Evolutionary conservation across 768 basidiomycete genomes (phyloP), one percentile per base, ranked within the genome.

Genomic region (Auricularia sp.): DNA sequence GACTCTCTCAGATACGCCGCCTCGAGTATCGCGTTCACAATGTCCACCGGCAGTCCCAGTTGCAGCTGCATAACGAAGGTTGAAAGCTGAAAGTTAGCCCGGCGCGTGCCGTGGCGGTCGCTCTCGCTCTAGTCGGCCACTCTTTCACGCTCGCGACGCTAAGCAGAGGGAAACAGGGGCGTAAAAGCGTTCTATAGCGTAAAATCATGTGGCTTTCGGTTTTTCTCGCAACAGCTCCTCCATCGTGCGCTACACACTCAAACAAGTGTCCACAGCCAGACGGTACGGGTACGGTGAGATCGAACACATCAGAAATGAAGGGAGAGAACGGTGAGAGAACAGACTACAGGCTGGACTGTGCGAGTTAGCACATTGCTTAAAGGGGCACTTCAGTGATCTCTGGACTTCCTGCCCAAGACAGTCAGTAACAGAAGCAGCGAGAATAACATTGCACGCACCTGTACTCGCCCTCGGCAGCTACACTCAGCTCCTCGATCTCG

Each of bases 391-490:
- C 81, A 93, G 79, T 92, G 90, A 78, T 93, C 91, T 77, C 90
- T 86, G 74, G 90, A 87, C 85, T 92, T 92, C 77, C 90, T 92
- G 71, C 69, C 54, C 56, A 64, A 65, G 34, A 36, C 39, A 59
- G n/a, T 18, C 6, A 36, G 65, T 7, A 5, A 16, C 16, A 29
- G 29, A 29, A 29, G 29, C 29, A 29, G 29, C 29, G 29, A 29
- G 0, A 29, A 29, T 3, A 29, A 3, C 29, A 29, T 29, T 5
- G n/a, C 16, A 58, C 53, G 68, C 67, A 92, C 87, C 95, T 89
- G 80, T 96, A 98, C 73, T 95, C 92, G 65, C 91, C 92, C 76
- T 98, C 95, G 0, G 95, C 93, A 58, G 92, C 91, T 39, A 94
- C 88, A 65, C 87, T 88, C 68, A 96, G 81, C 69, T 98, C 94